These are phyloP conservation scores for Euptelea pleiosperma DNA, from an alignment of 164 flowering plant species.

Conservation along the genomic window DNA sequence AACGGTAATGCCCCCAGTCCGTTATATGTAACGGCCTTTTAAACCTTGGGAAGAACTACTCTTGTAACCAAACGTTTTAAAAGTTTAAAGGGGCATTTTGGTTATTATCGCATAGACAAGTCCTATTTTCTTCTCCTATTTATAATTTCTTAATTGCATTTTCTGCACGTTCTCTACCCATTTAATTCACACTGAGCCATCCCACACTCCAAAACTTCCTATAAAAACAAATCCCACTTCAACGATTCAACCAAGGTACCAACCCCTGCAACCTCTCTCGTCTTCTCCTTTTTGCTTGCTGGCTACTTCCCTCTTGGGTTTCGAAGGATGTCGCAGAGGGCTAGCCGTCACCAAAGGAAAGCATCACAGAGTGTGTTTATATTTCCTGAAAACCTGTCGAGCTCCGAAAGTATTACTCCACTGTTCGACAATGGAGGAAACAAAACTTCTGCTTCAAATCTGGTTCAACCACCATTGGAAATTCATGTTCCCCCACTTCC, in stretches of 20 bases:
- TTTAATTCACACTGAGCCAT: too few relatives aligned
- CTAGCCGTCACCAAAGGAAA: slow-evolving; percentile 39
- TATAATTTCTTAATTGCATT: too few relatives aligned
- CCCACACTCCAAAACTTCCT: too few relatives aligned
- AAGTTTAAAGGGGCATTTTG: too few relatives aligned
- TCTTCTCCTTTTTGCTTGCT: neutral
- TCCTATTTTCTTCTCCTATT: neutral
- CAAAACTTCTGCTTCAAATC: slow-evolving; percentile 2
- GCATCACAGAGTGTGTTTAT: slow-evolving; percentile 42
- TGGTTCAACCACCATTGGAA: slow-evolving; percentile 7
- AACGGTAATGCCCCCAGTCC: too few relatives aligned
- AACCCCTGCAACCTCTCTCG: neutral
- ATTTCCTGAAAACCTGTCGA: slow-evolving; percentile 27
- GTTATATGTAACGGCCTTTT: too few relatives aligned
- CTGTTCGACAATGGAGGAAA: neutral
- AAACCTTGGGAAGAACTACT: too few relatives aligned
- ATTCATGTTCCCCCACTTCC: neutral
- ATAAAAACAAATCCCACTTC: too few relatives aligned
- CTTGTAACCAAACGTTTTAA: too few relatives aligned
- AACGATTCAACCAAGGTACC: neutral
- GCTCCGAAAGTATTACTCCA: neutral
- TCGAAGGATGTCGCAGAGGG: slow-evolving; percentile 31
- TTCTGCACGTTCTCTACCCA: too few relatives aligned
- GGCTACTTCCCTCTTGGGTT: too few relatives aligned
- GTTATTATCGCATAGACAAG: too few relatives aligned